Percentiles rank a stretch among this genome's conserved stretches.
Evolutionary conservation across 495 filamentous ascomycete species (phyloP).

Genomic region (Daldinia caldariorum): DNA sequence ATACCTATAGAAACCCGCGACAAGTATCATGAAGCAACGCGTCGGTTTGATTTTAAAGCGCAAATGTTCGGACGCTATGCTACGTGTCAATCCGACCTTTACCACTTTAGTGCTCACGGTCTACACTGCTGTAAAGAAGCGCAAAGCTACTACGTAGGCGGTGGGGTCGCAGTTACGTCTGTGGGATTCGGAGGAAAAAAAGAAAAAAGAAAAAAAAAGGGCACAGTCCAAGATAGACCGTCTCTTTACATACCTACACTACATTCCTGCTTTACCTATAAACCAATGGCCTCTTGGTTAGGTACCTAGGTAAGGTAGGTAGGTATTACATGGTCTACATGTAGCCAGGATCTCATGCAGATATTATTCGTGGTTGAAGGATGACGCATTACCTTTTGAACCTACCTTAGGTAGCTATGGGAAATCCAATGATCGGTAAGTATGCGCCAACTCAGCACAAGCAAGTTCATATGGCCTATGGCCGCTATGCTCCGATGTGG

Average conservation of each 20-base stretch:
- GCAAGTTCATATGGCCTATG: constrained; percentile 37
- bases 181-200: constrained; percentile 14
- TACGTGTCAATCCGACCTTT: constrained; percentile 33
- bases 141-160: constrained; percentile 26
- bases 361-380: constrained; percentile 7
- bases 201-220: constrained; percentile 1
- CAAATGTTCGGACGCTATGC: constrained; percentile 20
- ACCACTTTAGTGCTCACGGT: constrained; percentile 19
- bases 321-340: constrained; percentile 1
- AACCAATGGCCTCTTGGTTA: neutral
- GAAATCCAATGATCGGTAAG: constrained; percentile 29
- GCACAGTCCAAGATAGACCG: neutral
- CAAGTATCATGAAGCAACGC: constrained; percentile 9
- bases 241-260: neutral
- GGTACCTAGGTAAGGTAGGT: no score
- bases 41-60: constrained; percentile 21
- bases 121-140: constrained; percentile 1
- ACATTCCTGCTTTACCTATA: neutral
- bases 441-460: constrained; percentile 1
- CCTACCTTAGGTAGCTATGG: constrained; percentile 13
- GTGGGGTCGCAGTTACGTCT: constrained; percentile 31
- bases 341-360: neutral
- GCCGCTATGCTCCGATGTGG: constrained; percentile 7
- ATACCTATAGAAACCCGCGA: constrained; percentile 1
- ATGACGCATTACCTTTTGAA: constrained; percentile 21